A percentile compares a stretch with the other conserved stretches of the same genome.
phyloP scores from a whole-genome alignment of 768 basidiomycete genomes.

The Auricularia sp. region DNA sequence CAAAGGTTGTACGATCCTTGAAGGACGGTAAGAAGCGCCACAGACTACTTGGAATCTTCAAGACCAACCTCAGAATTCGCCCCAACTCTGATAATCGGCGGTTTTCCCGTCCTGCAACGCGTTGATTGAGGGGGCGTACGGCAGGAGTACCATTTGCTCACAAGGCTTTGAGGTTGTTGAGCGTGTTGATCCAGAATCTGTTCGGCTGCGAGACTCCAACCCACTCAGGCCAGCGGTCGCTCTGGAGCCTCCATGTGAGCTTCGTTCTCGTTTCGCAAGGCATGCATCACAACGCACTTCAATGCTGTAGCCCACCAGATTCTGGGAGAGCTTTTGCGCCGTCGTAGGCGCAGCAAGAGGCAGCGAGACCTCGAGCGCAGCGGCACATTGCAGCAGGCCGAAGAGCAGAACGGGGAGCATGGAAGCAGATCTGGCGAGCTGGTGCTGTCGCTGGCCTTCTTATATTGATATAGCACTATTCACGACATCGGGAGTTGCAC shows the following conservation, averaged over 20 bases:
- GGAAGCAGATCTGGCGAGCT: too few relatives aligned
- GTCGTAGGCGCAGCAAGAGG: slow-evolving; percentile 27
- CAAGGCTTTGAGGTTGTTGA: slow-evolving; percentile 45
- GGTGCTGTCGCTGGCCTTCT: too few relatives aligned
- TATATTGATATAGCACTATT: too few relatives aligned
- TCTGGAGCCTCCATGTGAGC: slow-evolving; percentile 11
- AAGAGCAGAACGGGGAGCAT: not conserved
- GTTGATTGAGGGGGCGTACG: not conserved
- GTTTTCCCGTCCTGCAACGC: slow-evolving; percentile 5
- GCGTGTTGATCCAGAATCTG: slow-evolving; percentile 48
- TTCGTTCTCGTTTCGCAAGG: not conserved
- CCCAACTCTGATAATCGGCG: slow-evolving; percentile 11
- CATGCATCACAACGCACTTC: not conserved
- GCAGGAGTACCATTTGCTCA: not conserved
- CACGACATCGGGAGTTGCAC: too few relatives aligned
- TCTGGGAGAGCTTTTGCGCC: slow-evolving; percentile 29
- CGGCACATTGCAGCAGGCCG: not conserved
- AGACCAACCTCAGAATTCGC: slow-evolving; percentile 7
- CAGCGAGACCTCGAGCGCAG: slow-evolving; percentile 27
- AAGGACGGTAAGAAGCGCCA: not conserved
- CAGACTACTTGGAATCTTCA: not conserved
- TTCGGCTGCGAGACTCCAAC: slow-evolving; percentile 41
- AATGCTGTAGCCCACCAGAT: not conserved
- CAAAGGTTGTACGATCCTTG: slow-evolving; percentile 5
- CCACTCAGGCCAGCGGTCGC: slow-evolving; percentile 66